Evolutionary conservation across 257 asterid species (phyloP).

Genomic region (Handroanthus guayacan): DNA sequence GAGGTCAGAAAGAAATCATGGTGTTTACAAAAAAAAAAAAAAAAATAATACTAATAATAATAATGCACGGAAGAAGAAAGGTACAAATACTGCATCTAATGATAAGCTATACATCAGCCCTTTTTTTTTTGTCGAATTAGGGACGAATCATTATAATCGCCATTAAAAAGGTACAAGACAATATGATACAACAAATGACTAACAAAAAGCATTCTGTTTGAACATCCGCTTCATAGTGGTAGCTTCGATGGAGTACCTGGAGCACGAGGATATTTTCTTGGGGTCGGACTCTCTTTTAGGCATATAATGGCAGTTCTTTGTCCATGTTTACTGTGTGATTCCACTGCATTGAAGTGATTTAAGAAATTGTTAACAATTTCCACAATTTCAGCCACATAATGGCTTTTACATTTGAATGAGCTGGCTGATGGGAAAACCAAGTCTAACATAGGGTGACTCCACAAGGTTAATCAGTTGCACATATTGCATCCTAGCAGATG

Average conservation of each 20-base stretch:
- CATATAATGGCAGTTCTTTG: conserved; percentile 89
- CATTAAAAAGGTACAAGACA: not conserved
- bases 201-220: conserved; percentile 19
- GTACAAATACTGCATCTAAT: conserved; percentile 11
- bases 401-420: conserved; percentile 11
- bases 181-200: conserved; percentile 8
- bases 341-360: conserved; percentile 59
- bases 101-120: conserved; percentile 11
- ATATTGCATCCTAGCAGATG: not conserved
- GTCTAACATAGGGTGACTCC: not conserved
- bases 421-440: conserved; percentile 8
- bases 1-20: not conserved
- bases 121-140: conserved; percentile 23
- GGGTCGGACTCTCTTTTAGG: conserved; percentile 73
- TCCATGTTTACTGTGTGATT: conserved; percentile 87
- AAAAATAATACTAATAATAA: not conserved
- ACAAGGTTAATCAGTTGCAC: not conserved
- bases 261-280: conserved; percentile 82
- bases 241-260: conserved; percentile 89
- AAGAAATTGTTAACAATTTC: conserved; percentile 28
- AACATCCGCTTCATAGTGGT: conserved; percentile 59
- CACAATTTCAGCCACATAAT: conserved; percentile 18
- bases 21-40: not conserved
- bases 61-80: conserved; percentile 15
- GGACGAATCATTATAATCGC: conserved; percentile 20